phyloP scores from a whole-genome alignment of 2,329 filamentous ascomycete genomes.

The Ophiosphaerella herpotricha region DNA sequence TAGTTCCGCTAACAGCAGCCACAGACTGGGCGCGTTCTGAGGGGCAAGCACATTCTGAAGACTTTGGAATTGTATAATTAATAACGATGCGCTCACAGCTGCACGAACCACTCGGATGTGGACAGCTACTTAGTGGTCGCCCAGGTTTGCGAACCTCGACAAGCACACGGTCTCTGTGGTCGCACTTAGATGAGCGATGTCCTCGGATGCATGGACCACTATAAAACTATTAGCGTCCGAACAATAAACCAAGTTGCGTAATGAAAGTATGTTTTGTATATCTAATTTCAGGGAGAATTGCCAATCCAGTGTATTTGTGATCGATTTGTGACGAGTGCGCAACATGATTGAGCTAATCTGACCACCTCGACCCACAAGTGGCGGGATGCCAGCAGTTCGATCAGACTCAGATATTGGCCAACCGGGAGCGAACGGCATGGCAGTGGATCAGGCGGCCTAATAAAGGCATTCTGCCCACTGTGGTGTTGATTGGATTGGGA shows the following conservation, averaged over 20 bases:
- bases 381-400: too few relatives aligned
- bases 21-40: constrained; percentile 33
- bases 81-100: constrained; percentile 65
- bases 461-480: too few relatives aligned
- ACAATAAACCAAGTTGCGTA: neutral
- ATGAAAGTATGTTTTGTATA: neutral
- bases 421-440: too few relatives aligned
- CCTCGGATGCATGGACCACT: constrained; percentile 77
- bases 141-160: constrained; percentile 74
- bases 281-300: too few relatives aligned
- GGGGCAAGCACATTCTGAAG: constrained; percentile 46
- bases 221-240: constrained; percentile 2
- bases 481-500: neutral
- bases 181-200: constrained; percentile 76
- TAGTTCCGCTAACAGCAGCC: constrained; percentile 25
- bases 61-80: constrained; percentile 50
- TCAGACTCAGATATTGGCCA: too few relatives aligned
- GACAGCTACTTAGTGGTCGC: constrained; percentile 70
- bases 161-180: constrained; percentile 70
- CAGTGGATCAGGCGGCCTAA: too few relatives aligned
- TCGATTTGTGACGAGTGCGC: too few relatives aligned
- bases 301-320: too few relatives aligned
- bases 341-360: too few relatives aligned
- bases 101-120: constrained; percentile 67
- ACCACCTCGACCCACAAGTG: too few relatives aligned